These are phyloP conservation scores for Sporothrix brasiliensis DNA, from an alignment of 2,329 filamentous ascomycete species.

Conservation along the genomic window DNA sequence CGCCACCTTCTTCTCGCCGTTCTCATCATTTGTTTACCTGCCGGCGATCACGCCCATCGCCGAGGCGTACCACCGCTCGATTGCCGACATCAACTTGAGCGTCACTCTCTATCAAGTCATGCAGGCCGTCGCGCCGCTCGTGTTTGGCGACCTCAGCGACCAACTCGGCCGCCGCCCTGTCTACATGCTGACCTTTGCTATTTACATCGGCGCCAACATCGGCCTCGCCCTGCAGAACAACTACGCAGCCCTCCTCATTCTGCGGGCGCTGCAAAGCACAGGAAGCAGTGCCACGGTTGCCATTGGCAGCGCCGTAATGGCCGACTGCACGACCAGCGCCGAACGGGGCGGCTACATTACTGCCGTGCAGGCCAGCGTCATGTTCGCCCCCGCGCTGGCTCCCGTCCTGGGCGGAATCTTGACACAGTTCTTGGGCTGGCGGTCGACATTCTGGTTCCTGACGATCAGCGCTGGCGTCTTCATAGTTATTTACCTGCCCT, in stretches of 20 bases:
- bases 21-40: constrained; percentile 49
- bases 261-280: constrained; percentile 55
- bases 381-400: constrained; percentile 48
- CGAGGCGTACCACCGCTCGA: constrained; percentile 44
- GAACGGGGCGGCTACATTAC: constrained; percentile 61
- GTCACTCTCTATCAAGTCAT: constrained; percentile 54
- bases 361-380: constrained; percentile 48
- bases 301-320: constrained; percentile 56
- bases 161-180: constrained; percentile 52
- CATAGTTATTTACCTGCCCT: constrained; percentile 41
- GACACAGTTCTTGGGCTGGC: constrained; percentile 56
- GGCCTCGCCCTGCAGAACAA: constrained; percentile 49
- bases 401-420: constrained; percentile 59
- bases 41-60: constrained; percentile 51
- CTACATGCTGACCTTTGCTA: constrained; percentile 51
- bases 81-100: constrained; percentile 46
- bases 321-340: constrained; percentile 50
- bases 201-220: constrained; percentile 53
- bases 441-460: constrained; percentile 61
- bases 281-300: constrained; percentile 60
- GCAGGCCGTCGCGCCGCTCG: constrained; percentile 55
- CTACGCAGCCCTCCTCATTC: constrained; percentile 50
- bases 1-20: constrained; percentile 41
- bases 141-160: constrained; percentile 57
- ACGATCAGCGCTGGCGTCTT: constrained; percentile 48